phyloP scores from a whole-genome alignment of 2,329 filamentous ascomycete genomes.

The Claviceps digitariae region DNA sequence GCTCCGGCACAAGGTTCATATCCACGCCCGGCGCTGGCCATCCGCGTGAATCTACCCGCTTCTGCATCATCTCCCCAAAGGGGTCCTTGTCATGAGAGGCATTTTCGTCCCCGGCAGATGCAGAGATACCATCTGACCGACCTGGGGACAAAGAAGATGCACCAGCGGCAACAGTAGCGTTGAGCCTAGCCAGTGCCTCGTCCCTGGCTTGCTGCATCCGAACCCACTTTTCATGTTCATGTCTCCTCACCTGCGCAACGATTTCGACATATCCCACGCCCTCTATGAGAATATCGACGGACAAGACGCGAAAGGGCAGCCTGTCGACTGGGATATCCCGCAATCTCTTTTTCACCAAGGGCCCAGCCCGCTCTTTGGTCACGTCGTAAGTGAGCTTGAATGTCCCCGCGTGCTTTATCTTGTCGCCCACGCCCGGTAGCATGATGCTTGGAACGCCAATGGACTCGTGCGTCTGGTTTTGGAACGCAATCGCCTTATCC shows the following conservation, averaged over 20 bases:
- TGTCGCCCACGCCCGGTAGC: conserved; percentile 39
- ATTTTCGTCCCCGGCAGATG: neutral
- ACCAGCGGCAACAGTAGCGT: neutral
- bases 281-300: conserved; percentile 77
- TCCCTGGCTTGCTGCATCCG: conserved; percentile 9
- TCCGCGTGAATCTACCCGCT: conserved; percentile 11
- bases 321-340: conserved; percentile 49
- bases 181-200: too few relatives aligned
- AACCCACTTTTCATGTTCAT: conserved; percentile 19
- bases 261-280: conserved; percentile 91
- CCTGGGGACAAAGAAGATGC: neutral
- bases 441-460: conserved; percentile 51
- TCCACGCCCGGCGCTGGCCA: too few relatives aligned
- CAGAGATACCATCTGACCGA: conserved; percentile 4
- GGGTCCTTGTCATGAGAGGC: conserved; percentile 8
- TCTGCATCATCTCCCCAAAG: conserved; percentile 14
- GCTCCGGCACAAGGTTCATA: conserved; percentile 19
- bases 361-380: conserved; percentile 64
- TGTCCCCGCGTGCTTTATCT: conserved; percentile 56
- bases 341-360: conserved; percentile 52
- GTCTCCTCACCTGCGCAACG: conserved; percentile 62
- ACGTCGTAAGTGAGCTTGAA: conserved; percentile 72
- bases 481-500: conserved; percentile 63
- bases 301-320: conserved; percentile 68
- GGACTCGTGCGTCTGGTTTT: conserved; percentile 45